Evolutionary conservation across 495 filamentous ascomycete species (phyloP).

Genomic region (Penicillium odoratum): DNA sequence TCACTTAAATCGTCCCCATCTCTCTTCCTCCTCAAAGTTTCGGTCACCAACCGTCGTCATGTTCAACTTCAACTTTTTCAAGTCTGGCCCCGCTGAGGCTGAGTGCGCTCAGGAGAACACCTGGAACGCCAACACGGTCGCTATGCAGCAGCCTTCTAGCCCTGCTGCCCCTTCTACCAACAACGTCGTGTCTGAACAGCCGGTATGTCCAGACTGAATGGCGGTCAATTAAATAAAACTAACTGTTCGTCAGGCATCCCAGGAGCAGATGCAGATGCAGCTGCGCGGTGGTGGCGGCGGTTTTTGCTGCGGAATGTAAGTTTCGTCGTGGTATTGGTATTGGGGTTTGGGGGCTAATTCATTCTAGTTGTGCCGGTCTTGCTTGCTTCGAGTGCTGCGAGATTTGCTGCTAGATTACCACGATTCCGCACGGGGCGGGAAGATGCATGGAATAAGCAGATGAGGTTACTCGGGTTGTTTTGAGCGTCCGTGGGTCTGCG

Average conservation of each 20-base stretch:
- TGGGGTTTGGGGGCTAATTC: slow-evolving; percentile 6
- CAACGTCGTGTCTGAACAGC: slow-evolving; percentile 39
- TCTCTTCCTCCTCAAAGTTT: neutral
- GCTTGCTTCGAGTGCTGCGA: slow-evolving; percentile 48
- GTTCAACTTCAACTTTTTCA: slow-evolving; percentile 38
- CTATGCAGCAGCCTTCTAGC: slow-evolving; percentile 45
- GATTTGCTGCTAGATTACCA: slow-evolving; percentile 41
- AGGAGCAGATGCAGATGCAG: slow-evolving; percentile 45
- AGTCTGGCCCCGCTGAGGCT: slow-evolving; percentile 33
- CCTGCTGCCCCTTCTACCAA: slow-evolving; percentile 32
- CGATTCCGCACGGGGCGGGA: neutral
- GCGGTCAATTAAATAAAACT: slow-evolving; percentile 6
- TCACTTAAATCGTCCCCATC: slow-evolving; percentile 15
- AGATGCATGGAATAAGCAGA: neutral
- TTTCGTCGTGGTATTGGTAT: neutral
- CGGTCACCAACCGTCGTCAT: neutral
- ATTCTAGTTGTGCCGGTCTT: slow-evolving; percentile 42
- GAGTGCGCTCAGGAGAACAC: slow-evolving; percentile 19
- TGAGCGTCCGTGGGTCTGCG: neutral
- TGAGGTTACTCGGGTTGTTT: neutral
- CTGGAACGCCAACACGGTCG: slow-evolving; percentile 41
- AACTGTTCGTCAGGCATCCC: slow-evolving; percentile 24
- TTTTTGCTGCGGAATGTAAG: slow-evolving; percentile 49
- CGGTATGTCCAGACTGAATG: slow-evolving; percentile 23
- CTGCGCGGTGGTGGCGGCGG: slow-evolving; percentile 46